Conservation (phyloP, 495 filamentous ascomycete genomes). For the Friedmanniomyces endolithicus region DNA sequence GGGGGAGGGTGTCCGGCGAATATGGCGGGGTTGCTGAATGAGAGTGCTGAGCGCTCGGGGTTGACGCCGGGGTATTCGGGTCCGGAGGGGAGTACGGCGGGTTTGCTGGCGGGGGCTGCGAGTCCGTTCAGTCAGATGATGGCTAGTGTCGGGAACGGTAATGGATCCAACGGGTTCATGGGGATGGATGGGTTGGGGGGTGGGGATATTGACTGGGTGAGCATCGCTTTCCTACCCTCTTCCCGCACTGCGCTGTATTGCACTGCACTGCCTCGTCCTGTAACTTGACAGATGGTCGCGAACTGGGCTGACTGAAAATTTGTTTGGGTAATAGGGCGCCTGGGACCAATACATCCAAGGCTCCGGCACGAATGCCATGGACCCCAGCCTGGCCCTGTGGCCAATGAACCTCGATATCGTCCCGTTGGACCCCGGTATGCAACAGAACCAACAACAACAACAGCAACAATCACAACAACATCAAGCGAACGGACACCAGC, state of each 20-base stretch:
- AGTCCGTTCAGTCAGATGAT: constrained; percentile 23
- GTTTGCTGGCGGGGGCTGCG: constrained; percentile 6
- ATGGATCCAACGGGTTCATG: constrained; percentile 24
- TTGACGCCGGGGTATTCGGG: constrained; percentile 19
- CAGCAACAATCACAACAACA: constrained; percentile 3
- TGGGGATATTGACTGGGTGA: constrained; percentile 67
- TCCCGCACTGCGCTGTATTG: too few relatives aligned
- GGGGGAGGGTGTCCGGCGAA: constrained; percentile 11
- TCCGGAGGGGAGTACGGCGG: constrained; percentile 1
- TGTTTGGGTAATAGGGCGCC: constrained; percentile 16
- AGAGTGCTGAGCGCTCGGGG: constrained; percentile 19
- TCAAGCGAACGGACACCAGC: not conserved
- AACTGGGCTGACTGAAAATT: not conserved
- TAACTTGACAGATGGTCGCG: not conserved
- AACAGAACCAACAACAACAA: constrained; percentile 2
- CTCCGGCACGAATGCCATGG: constrained; percentile 18
- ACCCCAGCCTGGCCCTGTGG: constrained; percentile 26
- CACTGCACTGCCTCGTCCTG: too few relatives aligned
- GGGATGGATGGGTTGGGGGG: constrained; percentile 22
- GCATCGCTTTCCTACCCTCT: too few relatives aligned
- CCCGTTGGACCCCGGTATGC: not conserved
- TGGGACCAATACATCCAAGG: constrained; percentile 35
- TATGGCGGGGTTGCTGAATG: constrained; percentile 41
- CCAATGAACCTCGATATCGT: constrained; percentile 22
- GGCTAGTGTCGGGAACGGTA: constrained; percentile 2